Percentiles rank a stretch among this genome's conserved stretches.
These are phyloP conservation scores for Pleurotus eryngii DNA, from an alignment of 768 basidiomycete genomes.

Conservation along the genomic window DNA sequence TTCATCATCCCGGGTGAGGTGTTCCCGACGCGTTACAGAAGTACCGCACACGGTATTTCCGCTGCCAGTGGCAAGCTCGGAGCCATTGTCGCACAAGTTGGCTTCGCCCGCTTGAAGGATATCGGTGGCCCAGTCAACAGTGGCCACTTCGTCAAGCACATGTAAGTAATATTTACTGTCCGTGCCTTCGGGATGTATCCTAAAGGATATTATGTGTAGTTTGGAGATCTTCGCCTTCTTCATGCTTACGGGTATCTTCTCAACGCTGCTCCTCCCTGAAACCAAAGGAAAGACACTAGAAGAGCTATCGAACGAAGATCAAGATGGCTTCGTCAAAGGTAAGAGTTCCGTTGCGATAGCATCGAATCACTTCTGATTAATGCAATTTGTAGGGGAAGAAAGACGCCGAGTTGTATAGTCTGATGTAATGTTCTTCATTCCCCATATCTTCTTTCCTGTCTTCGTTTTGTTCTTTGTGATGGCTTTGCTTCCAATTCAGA, in stretches of 20 bases:
- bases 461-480: too few relatives aligned
- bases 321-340: conserved; percentile 38
- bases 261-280: conserved; percentile 60
- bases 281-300: conserved; percentile 52
- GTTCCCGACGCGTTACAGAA: conserved; percentile 88
- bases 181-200: background rate
- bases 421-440: background rate
- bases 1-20: conserved; percentile 80
- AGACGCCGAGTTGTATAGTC: background rate
- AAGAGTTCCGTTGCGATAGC: background rate
- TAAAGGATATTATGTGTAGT: conserved; percentile 17
- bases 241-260: conserved; percentile 65
- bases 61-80: conserved; percentile 83
- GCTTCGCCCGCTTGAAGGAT: conserved; percentile 65
- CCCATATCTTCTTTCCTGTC: background rate
- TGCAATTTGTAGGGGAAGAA: background rate
- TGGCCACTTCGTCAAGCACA: conserved; percentile 60
- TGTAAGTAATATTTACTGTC: conserved; percentile 43
- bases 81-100: conserved; percentile 78
- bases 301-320: conserved; percentile 55
- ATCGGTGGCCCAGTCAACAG: conserved; percentile 50
- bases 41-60: conserved; percentile 80
- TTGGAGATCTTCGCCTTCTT: conserved; percentile 64
- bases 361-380: background rate
- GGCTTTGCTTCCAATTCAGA: too few relatives aligned